Evolutionary conservation across 495 filamentous ascomycete species (phyloP), one percentile per base, ranked within the genome.

Genomic region (Penicillium robsamsonii): DNA sequence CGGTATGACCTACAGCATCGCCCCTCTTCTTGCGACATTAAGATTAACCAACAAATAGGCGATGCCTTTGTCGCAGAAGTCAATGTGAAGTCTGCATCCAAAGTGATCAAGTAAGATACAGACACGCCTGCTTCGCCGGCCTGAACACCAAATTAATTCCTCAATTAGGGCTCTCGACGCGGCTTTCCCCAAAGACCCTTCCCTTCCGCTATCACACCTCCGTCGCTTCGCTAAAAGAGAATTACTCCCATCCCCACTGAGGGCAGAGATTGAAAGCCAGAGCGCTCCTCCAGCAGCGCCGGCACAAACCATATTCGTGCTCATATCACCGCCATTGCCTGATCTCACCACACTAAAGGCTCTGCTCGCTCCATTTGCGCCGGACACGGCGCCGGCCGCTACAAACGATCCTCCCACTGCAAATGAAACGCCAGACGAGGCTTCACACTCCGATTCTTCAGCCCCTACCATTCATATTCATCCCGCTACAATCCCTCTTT

Each of bases 151-250:
- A n/a, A 41, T 30, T 25, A 33, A 27, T 56, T 45, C 24, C 46
- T 45, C 0, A 40, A 6, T 27, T 22, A 81, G 77, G 62, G 69
- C 61, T 30, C 65, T 81, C 30, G 76, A 81, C 52, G 44, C 64
- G 13, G 60, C 70, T 47, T 74, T 85, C 44, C 82, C 81, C 31
- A 79, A 81, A 62, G 74, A 83, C 61, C 70, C 77, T n/a, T 75
- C 77, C 61, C 78, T 81, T 50, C 81, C 86, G 57, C 75, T 91
- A 31, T 80, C 82, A 64, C 94, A 98, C 69, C 81, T 97, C 18
- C 86, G 91, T 43, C 84, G 91, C 48, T 89, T 94, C 55, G 86
- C 85, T 43, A 93, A 90, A 67, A 81, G 77, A 27, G 78, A 79
- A 37, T 85, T 84, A 59, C 76, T 97, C 5, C 89, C 91, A 2